phyloP scores from a whole-genome alignment of 805 yeast species.

The Metschnikowia rubicola region DNA sequence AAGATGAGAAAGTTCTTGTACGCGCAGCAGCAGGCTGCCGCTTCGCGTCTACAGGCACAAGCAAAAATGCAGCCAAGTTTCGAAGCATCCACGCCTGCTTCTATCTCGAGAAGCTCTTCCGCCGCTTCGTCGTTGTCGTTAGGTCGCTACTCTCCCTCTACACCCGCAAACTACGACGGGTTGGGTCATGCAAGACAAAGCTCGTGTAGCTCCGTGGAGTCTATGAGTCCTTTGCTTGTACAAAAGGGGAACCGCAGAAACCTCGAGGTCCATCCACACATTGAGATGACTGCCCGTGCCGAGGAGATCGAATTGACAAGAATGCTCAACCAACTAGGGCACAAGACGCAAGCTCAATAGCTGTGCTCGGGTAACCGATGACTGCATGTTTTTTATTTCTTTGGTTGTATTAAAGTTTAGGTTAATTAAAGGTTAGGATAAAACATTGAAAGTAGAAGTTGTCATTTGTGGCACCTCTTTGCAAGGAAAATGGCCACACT shows the following conservation, averaged over 20 bases:
- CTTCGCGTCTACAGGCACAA: conserved; percentile 5
- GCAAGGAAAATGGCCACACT: neutral
- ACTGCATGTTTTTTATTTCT: neutral
- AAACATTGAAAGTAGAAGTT: too few relatives aligned
- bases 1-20: conserved; percentile 32
- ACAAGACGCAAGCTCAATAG: neutral
- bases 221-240: conserved; percentile 12
- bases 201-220: conserved; percentile 20
- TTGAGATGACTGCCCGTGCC: conserved; percentile 14
- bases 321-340: conserved; percentile 14
- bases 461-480: too few relatives aligned
- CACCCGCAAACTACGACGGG: conserved; percentile 5
- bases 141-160: conserved; percentile 9
- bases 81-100: conserved; percentile 1
- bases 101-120: conserved; percentile 17
- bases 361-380: too few relatives aligned
- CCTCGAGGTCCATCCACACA: conserved; percentile 12
- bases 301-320: conserved; percentile 16
- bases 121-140: conserved; percentile 16
- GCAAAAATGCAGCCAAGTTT: neutral
- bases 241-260: neutral
- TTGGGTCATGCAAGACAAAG: conserved; percentile 21
- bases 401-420: neutral
- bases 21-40: conserved; percentile 23
- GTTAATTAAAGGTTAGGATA: conserved; percentile 8